phyloP scores from a whole-genome alignment of 495 filamentous ascomycete genomes.

The Aspergillus indologenus region DNA sequence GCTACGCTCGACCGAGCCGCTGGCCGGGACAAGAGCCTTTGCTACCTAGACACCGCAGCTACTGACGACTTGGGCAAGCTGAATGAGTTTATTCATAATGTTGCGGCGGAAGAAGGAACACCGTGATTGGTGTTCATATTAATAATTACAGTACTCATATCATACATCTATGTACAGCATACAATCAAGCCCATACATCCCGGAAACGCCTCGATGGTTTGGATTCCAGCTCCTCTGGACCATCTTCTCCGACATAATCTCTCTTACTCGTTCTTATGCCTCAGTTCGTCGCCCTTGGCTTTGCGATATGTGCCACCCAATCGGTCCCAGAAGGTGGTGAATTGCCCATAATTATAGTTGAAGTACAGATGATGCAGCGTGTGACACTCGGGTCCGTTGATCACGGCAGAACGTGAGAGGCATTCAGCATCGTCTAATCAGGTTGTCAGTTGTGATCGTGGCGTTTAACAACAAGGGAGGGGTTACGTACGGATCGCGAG shows the following conservation, averaged over 20 bases:
- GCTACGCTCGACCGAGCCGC: constrained; percentile 27
- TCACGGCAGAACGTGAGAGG: constrained; percentile 69
- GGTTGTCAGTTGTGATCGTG: neutral
- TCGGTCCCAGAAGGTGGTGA: constrained; percentile 89
- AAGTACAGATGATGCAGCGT: constrained; percentile 94
- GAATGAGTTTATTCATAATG: constrained; percentile 38
- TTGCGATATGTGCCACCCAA: constrained; percentile 79
- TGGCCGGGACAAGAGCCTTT: constrained; percentile 16
- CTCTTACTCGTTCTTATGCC: neutral
- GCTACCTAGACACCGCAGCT: constrained; percentile 32
- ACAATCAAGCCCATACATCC: constrained; percentile 26
- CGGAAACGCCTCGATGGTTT: constrained; percentile 52
- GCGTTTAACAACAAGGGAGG: neutral
- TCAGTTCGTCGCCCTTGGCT: constrained; percentile 51
- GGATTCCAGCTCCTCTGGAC: constrained; percentile 53
- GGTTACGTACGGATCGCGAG: constrained; percentile 68
- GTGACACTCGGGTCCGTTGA: constrained; percentile 94
- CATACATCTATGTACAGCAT: constrained; percentile 10
- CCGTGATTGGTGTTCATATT: neutral
- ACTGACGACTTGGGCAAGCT: constrained; percentile 39
- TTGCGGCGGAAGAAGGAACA: constrained; percentile 8
- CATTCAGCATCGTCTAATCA: constrained; percentile 80
- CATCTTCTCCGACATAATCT: neutral
- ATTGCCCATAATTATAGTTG: constrained; percentile 98
- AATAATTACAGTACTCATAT: neutral